Conservation (phyloP, 2,329 filamentous ascomycete species). For the Clarireedia sp. region DNA sequence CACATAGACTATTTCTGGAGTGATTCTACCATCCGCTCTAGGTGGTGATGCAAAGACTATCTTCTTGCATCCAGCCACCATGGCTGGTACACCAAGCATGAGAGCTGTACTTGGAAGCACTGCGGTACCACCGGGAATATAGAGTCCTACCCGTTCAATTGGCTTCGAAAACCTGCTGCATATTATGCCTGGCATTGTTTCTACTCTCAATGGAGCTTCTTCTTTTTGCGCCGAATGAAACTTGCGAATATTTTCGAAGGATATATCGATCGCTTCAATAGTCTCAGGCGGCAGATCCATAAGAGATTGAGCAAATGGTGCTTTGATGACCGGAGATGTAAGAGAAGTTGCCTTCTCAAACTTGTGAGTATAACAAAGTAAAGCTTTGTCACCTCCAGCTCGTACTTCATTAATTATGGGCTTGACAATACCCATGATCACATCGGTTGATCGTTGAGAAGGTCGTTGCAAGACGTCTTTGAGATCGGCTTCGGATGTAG, state of each 20-base stretch:
- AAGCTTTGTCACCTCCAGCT: constrained; percentile 73
- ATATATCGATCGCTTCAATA: constrained; percentile 84
- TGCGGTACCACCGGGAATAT: constrained; percentile 91
- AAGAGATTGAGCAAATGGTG: constrained; percentile 75
- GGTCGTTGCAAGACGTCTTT: constrained; percentile 73
- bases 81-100: constrained; percentile 95
- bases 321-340: constrained; percentile 79
- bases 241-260: constrained; percentile 86
- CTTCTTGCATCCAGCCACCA: constrained; percentile 93
- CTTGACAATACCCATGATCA: constrained; percentile 81
- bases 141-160: constrained; percentile 93
- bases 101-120: constrained; percentile 95
- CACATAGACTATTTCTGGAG: constrained; percentile 94
- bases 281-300: constrained; percentile 84
- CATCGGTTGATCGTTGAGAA: constrained; percentile 89
- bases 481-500: constrained; percentile 57
- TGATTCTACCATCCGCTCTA: constrained; percentile 79
- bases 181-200: constrained; percentile 95
- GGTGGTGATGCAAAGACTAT: constrained; percentile 92
- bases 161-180: constrained; percentile 89
- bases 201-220: constrained; percentile 71
- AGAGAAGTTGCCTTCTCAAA: constrained; percentile 94
- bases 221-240: constrained; percentile 93
- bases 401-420: constrained; percentile 89
- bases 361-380: constrained; percentile 92